Conservation (phyloP, 108 stramenopile species). For the Fragilariopsis cylindrus region DNA sequence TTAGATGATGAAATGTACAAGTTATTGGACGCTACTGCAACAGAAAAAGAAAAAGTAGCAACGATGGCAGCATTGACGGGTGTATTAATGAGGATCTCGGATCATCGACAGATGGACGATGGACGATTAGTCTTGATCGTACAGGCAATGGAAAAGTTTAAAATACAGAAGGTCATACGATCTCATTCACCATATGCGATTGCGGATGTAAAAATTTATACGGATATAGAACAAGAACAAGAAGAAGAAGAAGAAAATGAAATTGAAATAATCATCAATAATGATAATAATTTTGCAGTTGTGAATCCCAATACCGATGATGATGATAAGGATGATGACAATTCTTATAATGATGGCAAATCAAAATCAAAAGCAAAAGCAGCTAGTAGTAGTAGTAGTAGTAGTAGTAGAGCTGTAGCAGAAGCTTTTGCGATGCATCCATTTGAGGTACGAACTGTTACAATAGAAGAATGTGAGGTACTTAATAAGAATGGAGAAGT, state of each 20-base stretch:
- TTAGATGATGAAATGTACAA: conserved; percentile 29
- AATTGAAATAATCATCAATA: too few relatives aligned
- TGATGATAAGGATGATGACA: neutral
- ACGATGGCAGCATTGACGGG: conserved; percentile 23
- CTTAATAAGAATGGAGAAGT: neutral
- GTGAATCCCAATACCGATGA: too few relatives aligned
- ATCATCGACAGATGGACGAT: conserved; percentile 43
- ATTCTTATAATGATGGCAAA: neutral
- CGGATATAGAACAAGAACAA: conserved; percentile 36
- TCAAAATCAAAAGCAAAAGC: neutral
- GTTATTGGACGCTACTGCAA: neutral
- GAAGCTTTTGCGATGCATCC: neutral
- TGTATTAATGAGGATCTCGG: conserved; percentile 47
- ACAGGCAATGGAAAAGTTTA: conserved; percentile 47
- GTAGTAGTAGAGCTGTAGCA: neutral
- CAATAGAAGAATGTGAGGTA: neutral
- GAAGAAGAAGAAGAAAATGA: neutral
- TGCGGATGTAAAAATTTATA: conserved; percentile 43
- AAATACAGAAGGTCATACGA: conserved; percentile 25
- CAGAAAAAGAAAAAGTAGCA: neutral
- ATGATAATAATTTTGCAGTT: too few relatives aligned
- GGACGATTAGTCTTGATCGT: conserved; percentile 46
- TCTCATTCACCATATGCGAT: conserved; percentile 35
- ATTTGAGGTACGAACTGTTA: conserved; percentile 3
- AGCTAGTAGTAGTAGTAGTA: neutral